Base-by-base conservation (phyloP, 2,329 filamentous ascomycete genomes). In the Exophiala oligosperma region DNA sequence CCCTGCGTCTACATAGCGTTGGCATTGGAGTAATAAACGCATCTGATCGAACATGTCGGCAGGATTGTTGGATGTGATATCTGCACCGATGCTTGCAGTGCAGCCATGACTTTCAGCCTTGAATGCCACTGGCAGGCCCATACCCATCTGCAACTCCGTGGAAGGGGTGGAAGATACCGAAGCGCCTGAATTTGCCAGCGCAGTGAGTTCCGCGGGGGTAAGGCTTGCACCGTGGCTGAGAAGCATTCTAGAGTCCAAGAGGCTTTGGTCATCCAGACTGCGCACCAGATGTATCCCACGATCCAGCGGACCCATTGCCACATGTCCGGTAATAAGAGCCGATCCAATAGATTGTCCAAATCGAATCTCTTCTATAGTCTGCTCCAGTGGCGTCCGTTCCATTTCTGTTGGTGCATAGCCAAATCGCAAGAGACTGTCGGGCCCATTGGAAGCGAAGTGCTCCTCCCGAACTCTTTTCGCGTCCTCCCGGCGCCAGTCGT, bases 121-220 rank as follows among this genome's bases (percentile, higher is more conserved):
- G 50, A 71, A 70, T 8, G 61, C 65, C 40, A 71, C 62, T 26
- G 65, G 63, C n/a, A 66, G 54, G 4, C 67, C 66, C 47, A 67
- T 66, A 3, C 65, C 69, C 70, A 72, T 72, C 48, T 71, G 68
- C 11, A 70, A 51, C 50, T 71, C 70, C 5, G 68, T 70, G 28
- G 68, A 64, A 4, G 70, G 69, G 2, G 69, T 71, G 2, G 64
- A 56, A 5, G 69, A 69, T 37, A 70, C 56, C 44, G 57, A 65
- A 1, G 58, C 49, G 1, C 57, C 52, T 4, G 52, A 44, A 37
- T 64, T 26, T 4, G 47, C 44, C 7, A 68, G 52, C 7, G 55
- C 63, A 2, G 60, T 2, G 4, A 61, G 49, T 26, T 70, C 69
- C 2, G 40, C 40, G 4, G 50, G 47, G 3, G 2, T 9, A 28